Evolutionary conservation across 2,329 filamentous ascomycete species (phyloP).

Genomic region (Geosmithia putterillii): DNA sequence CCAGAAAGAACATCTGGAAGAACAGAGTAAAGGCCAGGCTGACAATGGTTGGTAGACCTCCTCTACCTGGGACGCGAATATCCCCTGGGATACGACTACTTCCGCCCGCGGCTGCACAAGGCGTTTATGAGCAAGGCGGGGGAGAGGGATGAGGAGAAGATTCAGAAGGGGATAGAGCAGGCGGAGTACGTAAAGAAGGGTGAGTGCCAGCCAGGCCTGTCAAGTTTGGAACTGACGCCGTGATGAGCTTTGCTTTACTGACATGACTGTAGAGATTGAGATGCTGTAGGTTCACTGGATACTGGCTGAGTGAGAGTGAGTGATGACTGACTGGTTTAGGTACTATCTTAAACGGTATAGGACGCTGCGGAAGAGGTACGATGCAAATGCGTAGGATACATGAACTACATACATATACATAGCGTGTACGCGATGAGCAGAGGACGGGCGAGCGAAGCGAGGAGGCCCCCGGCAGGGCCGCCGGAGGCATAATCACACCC

Average conservation of each 20-base stretch:
- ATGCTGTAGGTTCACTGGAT: slow-evolving; percentile 54
- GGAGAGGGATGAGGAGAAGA: slow-evolving; percentile 61
- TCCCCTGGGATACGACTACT: slow-evolving; percentile 71
- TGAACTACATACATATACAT: too few relatives aligned
- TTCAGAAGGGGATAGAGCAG: slow-evolving; percentile 60
- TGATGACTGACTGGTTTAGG: slow-evolving; percentile 27
- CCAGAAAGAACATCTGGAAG: not conserved
- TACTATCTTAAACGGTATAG: slow-evolving; percentile 91
- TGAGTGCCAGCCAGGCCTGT: slow-evolving; percentile 19
- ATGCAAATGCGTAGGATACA: slow-evolving; percentile 20
- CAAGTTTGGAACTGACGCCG: slow-evolving; percentile 1
- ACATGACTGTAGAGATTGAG: slow-evolving; percentile 59
- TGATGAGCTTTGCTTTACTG: not conserved
- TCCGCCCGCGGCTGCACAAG: slow-evolving; percentile 66
- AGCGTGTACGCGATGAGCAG: too few relatives aligned
- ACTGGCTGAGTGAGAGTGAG: not conserved
- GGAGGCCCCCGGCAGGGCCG: too few relatives aligned
- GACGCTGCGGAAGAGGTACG: slow-evolving; percentile 71
- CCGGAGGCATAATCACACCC: too few relatives aligned
- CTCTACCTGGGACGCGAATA: slow-evolving; percentile 78
- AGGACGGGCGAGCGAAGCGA: not conserved
- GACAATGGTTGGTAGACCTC: slow-evolving; percentile 60
- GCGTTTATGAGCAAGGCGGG: slow-evolving; percentile 70
- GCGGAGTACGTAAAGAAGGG: slow-evolving; percentile 90
- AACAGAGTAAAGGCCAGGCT: not conserved